A percentile compares a stretch with the other conserved stretches of the same genome.
phyloP scores from a whole-genome alignment of 2,329 filamentous ascomycete genomes.

The Stemphylium lycopersici region DNA sequence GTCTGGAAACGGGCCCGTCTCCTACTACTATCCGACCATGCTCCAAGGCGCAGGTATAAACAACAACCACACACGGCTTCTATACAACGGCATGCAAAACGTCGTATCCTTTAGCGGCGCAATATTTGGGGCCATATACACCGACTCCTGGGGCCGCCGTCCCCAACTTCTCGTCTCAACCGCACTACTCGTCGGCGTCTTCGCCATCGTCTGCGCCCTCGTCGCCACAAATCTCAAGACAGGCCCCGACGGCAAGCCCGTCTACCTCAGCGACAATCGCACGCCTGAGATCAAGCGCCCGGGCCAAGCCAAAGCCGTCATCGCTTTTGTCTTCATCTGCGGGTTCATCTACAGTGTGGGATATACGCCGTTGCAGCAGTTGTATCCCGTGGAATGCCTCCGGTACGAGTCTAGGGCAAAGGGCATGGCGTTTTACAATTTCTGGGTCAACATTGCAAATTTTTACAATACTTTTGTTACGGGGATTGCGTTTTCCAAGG shows the following conservation, averaged over 20 bases:
- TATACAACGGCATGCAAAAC: constrained; percentile 55
- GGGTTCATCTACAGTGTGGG: constrained; percentile 48
- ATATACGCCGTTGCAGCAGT: constrained; percentile 54
- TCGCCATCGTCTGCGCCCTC: constrained; percentile 52
- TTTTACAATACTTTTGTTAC: constrained; percentile 57
- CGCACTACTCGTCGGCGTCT: constrained; percentile 48
- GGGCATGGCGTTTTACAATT: constrained; percentile 57
- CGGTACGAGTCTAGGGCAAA: constrained; percentile 56
- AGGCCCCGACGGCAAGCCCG: constrained; percentile 30
- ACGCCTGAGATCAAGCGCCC: constrained; percentile 46
- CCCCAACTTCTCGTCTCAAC: constrained; percentile 54
- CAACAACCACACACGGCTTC: constrained; percentile 49
- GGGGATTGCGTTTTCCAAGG: constrained; percentile 48
- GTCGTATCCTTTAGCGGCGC: constrained; percentile 53
- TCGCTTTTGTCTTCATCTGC: constrained; percentile 55
- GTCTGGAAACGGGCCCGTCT: constrained; percentile 51
- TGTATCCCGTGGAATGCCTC: constrained; percentile 59
- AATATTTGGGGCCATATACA: constrained; percentile 54
- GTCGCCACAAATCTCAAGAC: constrained; percentile 48
- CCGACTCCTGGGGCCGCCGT: constrained; percentile 56
- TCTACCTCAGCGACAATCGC: constrained; percentile 23
- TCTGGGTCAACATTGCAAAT: constrained; percentile 53
- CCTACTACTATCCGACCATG: constrained; percentile 55
- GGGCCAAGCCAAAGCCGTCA: constrained; percentile 49
- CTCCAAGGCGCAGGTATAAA: constrained; percentile 52